phyloP scores from a whole-genome alignment of 495 filamentous ascomycete genomes.

The Annulohypoxylon moriforme region DNA sequence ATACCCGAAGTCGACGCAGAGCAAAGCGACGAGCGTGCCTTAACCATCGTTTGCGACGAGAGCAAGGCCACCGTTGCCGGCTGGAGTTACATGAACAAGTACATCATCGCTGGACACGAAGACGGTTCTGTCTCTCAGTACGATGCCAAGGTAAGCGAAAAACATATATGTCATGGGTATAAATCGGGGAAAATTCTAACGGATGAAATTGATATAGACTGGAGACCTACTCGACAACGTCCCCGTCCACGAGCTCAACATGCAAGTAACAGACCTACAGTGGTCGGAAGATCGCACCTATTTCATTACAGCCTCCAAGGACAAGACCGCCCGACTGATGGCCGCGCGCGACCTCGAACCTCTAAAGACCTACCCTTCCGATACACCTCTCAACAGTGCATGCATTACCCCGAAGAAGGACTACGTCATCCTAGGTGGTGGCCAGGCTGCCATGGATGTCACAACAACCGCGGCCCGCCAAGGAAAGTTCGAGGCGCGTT shows the following conservation, averaged over 20 bases:
- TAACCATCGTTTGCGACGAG: constrained; percentile 90
- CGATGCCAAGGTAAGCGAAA: constrained; percentile 79
- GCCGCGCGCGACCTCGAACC: constrained; percentile 84
- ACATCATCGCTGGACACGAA: constrained; percentile 97
- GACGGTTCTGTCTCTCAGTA: constrained; percentile 95
- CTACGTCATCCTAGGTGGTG: constrained; percentile 96
- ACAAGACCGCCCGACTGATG: constrained; percentile 92
- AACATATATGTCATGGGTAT: not conserved
- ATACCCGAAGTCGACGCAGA: constrained; percentile 79
- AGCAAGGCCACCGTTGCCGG: constrained; percentile 97
- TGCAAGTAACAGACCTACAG: constrained; percentile 91
- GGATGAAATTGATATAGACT: constrained; percentile 60
- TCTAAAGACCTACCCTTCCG: constrained; percentile 89
- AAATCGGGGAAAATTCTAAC: constrained; percentile 19
- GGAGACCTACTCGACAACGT: constrained; percentile 84
- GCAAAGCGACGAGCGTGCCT: constrained; percentile 80
- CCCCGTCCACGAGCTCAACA: constrained; percentile 83
- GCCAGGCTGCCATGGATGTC: constrained; percentile 98
- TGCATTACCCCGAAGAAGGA: constrained; percentile 94
- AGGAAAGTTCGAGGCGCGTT: constrained; percentile 98
- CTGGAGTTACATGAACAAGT: constrained; percentile 91
- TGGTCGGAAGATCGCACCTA: constrained; percentile 94
- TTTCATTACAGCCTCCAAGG: constrained; percentile 97
- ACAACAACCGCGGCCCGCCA: constrained; percentile 94
- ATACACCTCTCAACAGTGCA: constrained; percentile 97